These are phyloP conservation scores for Boletus sensibilis DNA, from an alignment of 768 basidiomycete species.

Conservation along the genomic window DNA sequence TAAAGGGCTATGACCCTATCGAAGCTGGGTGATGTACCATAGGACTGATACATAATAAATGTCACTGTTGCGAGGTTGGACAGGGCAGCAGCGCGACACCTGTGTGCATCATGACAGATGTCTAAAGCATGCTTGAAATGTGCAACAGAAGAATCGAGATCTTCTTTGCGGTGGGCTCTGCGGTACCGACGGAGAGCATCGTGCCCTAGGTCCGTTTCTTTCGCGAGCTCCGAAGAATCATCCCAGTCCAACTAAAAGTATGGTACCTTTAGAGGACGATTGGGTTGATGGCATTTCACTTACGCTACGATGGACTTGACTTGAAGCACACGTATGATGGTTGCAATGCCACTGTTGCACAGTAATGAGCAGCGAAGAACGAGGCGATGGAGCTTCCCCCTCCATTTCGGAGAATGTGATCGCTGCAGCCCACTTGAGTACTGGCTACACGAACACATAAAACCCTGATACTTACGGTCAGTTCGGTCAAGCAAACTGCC, in stretches of 20 bases:
- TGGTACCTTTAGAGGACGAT: neutral
- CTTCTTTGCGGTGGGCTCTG: neutral
- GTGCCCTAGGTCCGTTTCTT: conserved; percentile 3
- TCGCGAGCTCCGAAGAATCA: neutral
- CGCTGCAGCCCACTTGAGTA: neutral
- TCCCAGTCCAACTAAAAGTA: neutral
- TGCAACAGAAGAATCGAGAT: neutral
- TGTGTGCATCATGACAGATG: neutral
- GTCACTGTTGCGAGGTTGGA: conserved; percentile 15
- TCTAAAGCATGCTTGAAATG: conserved; percentile 4
- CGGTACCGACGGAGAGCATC: neutral
- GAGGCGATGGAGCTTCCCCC: neutral
- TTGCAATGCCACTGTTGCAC: neutral
- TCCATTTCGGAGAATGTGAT: neutral
- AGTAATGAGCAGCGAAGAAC: neutral
- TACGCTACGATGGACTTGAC: neutral
- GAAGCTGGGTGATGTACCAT: neutral
- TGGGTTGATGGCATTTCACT: neutral
- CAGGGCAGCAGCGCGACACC: conserved; percentile 6
- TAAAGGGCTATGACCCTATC: neutral
- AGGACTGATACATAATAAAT: conserved; percentile 1
- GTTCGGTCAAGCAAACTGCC: neutral
- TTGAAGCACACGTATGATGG: neutral
- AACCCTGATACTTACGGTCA: neutral
- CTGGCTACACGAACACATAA: too few species aligned